phyloP scores from a whole-genome alignment of 345 rosid species.

The Pseudoturritis turrita region DNA sequence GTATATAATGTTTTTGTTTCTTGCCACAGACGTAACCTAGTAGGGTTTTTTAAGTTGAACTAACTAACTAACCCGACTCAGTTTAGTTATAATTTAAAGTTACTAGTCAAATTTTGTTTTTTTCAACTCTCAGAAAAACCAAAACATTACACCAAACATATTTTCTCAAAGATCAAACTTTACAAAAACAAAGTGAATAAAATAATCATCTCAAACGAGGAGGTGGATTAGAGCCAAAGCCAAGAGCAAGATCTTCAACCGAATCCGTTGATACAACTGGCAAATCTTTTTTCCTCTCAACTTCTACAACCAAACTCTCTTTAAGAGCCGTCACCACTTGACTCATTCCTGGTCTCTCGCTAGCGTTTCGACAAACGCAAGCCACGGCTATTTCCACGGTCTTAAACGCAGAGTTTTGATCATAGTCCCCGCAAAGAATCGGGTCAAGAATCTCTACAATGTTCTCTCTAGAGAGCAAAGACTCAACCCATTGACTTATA shows the following conservation, averaged over 20 bases:
- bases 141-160: background rate
- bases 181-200: slow-evolving; percentile 1
- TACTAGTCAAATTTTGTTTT: too few species aligned
- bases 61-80: too few species aligned
- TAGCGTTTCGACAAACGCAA: slow-evolving; percentile 30
- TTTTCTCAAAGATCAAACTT: background rate
- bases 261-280: slow-evolving; percentile 23
- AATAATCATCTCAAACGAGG: slow-evolving; percentile 28
- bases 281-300: slow-evolving; percentile 20
- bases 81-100: too few species aligned
- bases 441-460: slow-evolving; percentile 45
- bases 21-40: too few species aligned
- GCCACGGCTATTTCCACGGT: slow-evolving; percentile 42
- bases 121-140: background rate
- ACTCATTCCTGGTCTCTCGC: slow-evolving; percentile 42
- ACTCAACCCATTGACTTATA: slow-evolving; percentile 40
- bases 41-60: too few species aligned
- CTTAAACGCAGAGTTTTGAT: slow-evolving; percentile 43
- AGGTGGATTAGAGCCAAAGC: slow-evolving; percentile 29
- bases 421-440: slow-evolving; percentile 35
- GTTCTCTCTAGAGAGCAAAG: slow-evolving; percentile 37
- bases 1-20: too few species aligned
- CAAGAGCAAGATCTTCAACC: slow-evolving; percentile 31
- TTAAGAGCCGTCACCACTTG: slow-evolving; percentile 35
- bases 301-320: slow-evolving; percentile 31